These are phyloP conservation scores for Epichloe scottii DNA, from an alignment of 2,329 filamentous ascomycete genomes.

Conservation along the genomic window DNA sequence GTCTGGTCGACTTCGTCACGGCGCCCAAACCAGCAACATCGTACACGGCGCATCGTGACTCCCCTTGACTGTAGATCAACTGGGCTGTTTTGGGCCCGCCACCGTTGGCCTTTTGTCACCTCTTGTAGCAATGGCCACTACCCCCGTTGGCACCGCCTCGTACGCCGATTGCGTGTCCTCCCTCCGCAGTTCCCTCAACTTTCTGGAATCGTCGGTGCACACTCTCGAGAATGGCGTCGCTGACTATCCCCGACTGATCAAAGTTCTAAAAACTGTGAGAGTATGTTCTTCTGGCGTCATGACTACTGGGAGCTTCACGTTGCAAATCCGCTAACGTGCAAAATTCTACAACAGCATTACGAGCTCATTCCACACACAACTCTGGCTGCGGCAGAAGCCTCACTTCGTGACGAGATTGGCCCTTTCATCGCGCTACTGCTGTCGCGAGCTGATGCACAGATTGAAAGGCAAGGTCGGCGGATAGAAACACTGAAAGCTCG, in stretches of 20 bases:
- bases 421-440: slow-evolving; percentile 73
- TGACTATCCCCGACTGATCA: slow-evolving; percentile 43
- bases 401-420: slow-evolving; percentile 79
- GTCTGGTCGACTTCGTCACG: not conserved
- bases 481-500: slow-evolving; percentile 76
- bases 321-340: not conserved
- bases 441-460: slow-evolving; percentile 67
- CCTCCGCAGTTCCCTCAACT: slow-evolving; percentile 45
- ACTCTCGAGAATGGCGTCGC: slow-evolving; percentile 43
- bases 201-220: slow-evolving; percentile 46
- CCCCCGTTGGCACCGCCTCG: slow-evolving; percentile 18
- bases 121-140: slow-evolving; percentile 8
- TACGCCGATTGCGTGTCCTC: slow-evolving; percentile 49
- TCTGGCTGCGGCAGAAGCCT: slow-evolving; percentile 68
- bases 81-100: not conserved
- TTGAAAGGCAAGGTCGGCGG: slow-evolving; percentile 70
- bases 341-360: slow-evolving; percentile 57
- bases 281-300: slow-evolving; percentile 24
- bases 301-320: not conserved
- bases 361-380: slow-evolving; percentile 81
- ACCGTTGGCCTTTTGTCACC: not conserved
- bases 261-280: slow-evolving; percentile 44
- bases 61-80: not conserved
- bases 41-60: not conserved
- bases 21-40: not conserved